Base-by-base conservation (phyloP, 2,329 filamentous ascomycete species). In the Coniochaeta sp. region DNA sequence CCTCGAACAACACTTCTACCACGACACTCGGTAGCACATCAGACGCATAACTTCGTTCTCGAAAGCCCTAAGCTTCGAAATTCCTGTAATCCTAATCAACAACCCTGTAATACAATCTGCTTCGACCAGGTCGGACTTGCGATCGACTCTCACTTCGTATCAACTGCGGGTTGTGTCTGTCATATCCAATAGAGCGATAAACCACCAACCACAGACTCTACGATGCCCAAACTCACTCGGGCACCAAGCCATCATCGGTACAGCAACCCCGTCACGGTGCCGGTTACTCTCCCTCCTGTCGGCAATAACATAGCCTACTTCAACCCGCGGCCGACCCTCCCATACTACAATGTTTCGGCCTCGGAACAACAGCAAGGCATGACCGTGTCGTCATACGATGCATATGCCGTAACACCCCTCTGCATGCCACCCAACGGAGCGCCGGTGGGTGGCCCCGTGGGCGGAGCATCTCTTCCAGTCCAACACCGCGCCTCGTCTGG, bases 401-500 rank as follows among this genome's bases (percentile, higher is more conserved):
- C 69, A 8, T 73, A 73, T 61, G 72, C 70, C 7, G 72, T 74
- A 8, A 63, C 69, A 9, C 69, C 69, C 5, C 66, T 72, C 14
- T 68, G 68, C 47, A 68, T 72, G 34, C 65, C 67, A 30, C 65
- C 65, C 1, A 58, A 63, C 60, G 58, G 63, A 60, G 47, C 64
- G 52, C 59, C 63, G n/a, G 64, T 67, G 62, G 64, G 66, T 28
- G 66, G 66, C 26, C 68, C 67, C 38, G 68, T 66, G 36, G 65
- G 66, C 57, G 62, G 63, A 8, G 61, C 59, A 61, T 71, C 60
- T 58, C 72, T 68, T 7, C 74, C 69, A 64, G 63, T 73, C 61
- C 77, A 77, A 38, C 75, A 81, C 64, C 81, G 85, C 55, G 77
- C 84, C 26, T 84, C 84, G 36, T 85, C 84, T 0, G 84, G 83